Evolutionary conservation across 176 grass and related monocot genomes (phyloP), one percentile per base, ranked within the genome.

Genomic region (Oryza meridionalis): DNA sequence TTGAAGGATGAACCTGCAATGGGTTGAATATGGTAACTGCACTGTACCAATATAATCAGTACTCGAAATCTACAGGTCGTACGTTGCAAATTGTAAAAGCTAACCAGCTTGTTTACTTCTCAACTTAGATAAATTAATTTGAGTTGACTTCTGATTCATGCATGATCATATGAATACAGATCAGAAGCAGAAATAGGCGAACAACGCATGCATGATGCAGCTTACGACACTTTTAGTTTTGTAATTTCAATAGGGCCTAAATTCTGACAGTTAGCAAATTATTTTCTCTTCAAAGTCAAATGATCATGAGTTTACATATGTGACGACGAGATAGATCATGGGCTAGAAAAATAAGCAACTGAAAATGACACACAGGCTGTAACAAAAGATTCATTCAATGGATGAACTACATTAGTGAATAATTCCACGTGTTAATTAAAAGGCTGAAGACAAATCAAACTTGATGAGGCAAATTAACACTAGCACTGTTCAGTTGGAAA

Each of bases 131-230:
- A 53, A 24, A 29, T 31, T 85, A 55, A 47, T 58, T 27, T 73
- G 25, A 86, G 61, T 73, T 82, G 83, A 82, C 83, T 82, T 82
- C 79, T 61, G 27, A 77, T 82, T 44, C 73, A 51, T 80, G 53
- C 78, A 69, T 72, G 65, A 83, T 58, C 53, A 8, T 58, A 58
- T n/a, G 53, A 58, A 66, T 72, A 42, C 53, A 85, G 58, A 76
- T 85, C 77, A 79, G 37, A 73, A 76, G 81, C 77, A 79, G 37
- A 73, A 66, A 80, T 45, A 51, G 24, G 69, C 24, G 6, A 31
- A 29, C 16, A 67, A 66, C 19, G 43, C 32, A 74, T 73, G 71
- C 9, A 73, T 65, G 55, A 67, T 86, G 45, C 37, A 82, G 24
- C 17, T 21, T 40, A 86, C 35, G 65, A 58, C 32, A 72, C 50